A percentile compares a stretch with the other conserved stretches of the same genome.
Conservation (phyloP, 2,329 filamentous ascomycete species). For the Microdochium paspali region DNA sequence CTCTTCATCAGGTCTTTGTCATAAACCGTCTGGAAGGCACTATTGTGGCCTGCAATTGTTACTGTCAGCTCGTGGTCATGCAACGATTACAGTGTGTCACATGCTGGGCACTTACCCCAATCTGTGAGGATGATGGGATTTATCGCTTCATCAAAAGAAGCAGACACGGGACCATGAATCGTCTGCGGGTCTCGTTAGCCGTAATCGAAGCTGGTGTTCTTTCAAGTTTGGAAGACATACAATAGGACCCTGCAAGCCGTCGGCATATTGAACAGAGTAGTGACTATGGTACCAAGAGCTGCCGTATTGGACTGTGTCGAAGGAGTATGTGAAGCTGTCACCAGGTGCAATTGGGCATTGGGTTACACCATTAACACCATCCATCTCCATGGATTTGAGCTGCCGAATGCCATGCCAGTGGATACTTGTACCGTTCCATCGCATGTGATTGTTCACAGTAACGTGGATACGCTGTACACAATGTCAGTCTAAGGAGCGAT, state of each 20-base stretch:
- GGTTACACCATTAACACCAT: conserved; percentile 39
- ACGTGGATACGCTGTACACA: conserved; percentile 17
- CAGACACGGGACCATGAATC: conserved; percentile 27
- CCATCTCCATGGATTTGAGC: conserved; percentile 38
- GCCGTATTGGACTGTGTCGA: conserved; percentile 44
- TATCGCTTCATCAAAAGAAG: conserved; percentile 29
- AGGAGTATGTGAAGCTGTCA: conserved; percentile 42
- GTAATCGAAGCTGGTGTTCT: neutral
- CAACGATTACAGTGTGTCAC: neutral
- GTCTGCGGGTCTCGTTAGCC: too few species aligned
- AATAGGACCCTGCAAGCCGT: conserved; percentile 52
- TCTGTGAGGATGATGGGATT: conserved; percentile 19
- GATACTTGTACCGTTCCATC: conserved; percentile 28
- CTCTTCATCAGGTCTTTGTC: conserved; percentile 28
- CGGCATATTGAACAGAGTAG: conserved; percentile 48
- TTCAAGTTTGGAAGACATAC: conserved; percentile 40
- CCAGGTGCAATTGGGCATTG: conserved; percentile 62
- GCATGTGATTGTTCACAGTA: conserved; percentile 18
- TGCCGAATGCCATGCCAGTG: conserved; percentile 48
- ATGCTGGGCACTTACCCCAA: conserved; percentile 13
- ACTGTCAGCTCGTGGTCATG: neutral
- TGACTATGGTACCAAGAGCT: conserved; percentile 52
- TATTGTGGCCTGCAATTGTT: neutral
- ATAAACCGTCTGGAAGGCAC: neutral
- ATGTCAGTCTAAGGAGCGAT: neutral